phyloP scores from a whole-genome alignment of 1,139 yeast genomes.

The Hemisphaericaspora xylanilytica region DNA sequence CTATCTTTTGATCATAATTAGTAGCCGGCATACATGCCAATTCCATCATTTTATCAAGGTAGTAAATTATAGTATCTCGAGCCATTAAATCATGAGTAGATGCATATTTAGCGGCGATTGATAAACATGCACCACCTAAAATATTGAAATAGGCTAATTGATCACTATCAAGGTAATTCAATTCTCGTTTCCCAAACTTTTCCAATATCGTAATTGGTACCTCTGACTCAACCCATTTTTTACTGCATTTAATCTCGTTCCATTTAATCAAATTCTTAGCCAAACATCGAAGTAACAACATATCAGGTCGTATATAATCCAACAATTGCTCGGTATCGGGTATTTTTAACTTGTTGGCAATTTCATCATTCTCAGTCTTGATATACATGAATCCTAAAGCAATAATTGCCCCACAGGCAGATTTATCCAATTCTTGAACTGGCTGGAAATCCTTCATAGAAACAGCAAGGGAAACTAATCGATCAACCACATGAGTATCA shows the following conservation, averaged over 20 bases:
- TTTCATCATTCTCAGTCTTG: slow-evolving; percentile 57
- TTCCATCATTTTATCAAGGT: slow-evolving; percentile 61
- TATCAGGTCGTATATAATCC: slow-evolving; percentile 80
- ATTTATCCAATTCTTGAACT: slow-evolving; percentile 62
- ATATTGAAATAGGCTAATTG: slow-evolving; percentile 63
- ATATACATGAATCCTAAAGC: slow-evolving; percentile 76
- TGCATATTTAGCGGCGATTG: slow-evolving; percentile 76
- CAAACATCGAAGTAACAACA: slow-evolving; percentile 65
- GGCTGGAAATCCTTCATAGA: slow-evolving; percentile 71
- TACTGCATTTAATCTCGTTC: slow-evolving; percentile 55
- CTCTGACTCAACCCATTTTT: slow-evolving; percentile 60
- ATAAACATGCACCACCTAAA: slow-evolving; percentile 71
- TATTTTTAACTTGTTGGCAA: slow-evolving; percentile 63
- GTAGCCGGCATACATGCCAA: slow-evolving; percentile 46
- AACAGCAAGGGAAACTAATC: slow-evolving; percentile 57
- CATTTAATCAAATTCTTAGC: slow-evolving; percentile 76
- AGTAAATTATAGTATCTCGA: slow-evolving; percentile 56
- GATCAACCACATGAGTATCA: slow-evolving; percentile 72
- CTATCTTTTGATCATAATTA: slow-evolving; percentile 60
- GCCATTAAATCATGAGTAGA: slow-evolving; percentile 62
- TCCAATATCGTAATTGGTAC: slow-evolving; percentile 47
- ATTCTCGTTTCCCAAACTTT: slow-evolving; percentile 21
- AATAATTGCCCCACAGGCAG: slow-evolving; percentile 77
- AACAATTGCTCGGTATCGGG: slow-evolving; percentile 62
- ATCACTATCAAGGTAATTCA: slow-evolving; percentile 52